Base-by-base conservation (phyloP, 495 filamentous ascomycete species). In the Penicillium paradoxum region DNA sequence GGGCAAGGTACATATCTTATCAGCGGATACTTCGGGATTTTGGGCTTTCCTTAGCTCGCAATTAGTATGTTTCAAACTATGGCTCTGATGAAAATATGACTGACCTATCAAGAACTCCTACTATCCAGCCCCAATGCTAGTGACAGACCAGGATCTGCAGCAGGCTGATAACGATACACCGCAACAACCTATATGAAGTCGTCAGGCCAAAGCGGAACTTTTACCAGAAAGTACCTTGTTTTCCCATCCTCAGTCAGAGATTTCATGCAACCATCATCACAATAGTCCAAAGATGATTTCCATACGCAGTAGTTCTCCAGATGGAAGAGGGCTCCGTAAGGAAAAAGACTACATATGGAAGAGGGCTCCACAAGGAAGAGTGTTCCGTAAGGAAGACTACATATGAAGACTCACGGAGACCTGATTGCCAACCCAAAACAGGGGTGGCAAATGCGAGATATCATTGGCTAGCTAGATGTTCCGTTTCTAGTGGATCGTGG, bases 1-100 rank as follows among this genome's bases (percentile, higher is more conserved):
- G 34, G 53, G 59, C 18, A 44, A 54, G 36, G 53, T 62, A 53
- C 39, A 49, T 51, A 29, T 59, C 53, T 50, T 57, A 38, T 55
- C 55, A 13, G 51, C 44, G 37, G 59, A 62, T 55, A 19, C 44
- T 50, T 58, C 55, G 15, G 55, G 59, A 34, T 58, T 62, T 51
- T 62, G 52, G 59, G 21, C 59, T 44, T 62, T 62, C 34, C 27
- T 62, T 46, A 19, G 29, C 33, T 53, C 52, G 29, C 44, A 62
- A 50, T 36, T 62, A 25, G 59, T 55, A 56, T 44, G 27, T 49
- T 13, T 22, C 45, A 2, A 48, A 15, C 33, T 34, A 32, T 48
- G 17, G 5, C 19, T 48, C 19, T 32, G 32, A 34, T 15, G 32
- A 24, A 48, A 48, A 48, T 32, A 24, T 15, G 11, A 38, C 25